Base-by-base conservation (phyloP, 2,329 filamentous ascomycete species). In the Chalaropsis thielavioides region DNA sequence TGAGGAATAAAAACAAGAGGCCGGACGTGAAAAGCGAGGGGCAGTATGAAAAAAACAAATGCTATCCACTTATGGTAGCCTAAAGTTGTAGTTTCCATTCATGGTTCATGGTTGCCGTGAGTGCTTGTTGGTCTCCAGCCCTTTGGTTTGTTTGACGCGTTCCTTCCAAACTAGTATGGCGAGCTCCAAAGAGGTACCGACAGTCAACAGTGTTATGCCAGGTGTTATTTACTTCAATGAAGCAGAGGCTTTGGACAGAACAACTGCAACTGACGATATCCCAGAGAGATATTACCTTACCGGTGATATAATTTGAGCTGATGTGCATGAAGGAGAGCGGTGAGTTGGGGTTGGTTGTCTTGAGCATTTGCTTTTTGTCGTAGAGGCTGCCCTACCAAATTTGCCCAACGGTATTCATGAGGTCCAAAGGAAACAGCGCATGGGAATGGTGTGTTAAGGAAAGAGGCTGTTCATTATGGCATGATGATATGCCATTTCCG, bases 71-170 rank as follows among this genome's bases (percentile, higher is more conserved):
- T 46, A 17, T 46, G 43, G 43, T 8, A 19, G 15, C 43, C n/a
- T 3, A 38, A 19, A 35, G 31, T 38, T 19, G 54, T 35, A 58
- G 31, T 58, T 58, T 27, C 54, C 54, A 58, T 38, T 58, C 54
- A 38, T 58, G 54, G 54, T 13, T 58, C 24, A 35, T 58, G 54
- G 54, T 58, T 58, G 54, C 54, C 31, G 54, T 58, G 54, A 38
- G 31, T 38, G 31, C 54, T 58, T 31, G 24, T 22, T 27, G 24
- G 54, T 58, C 24, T 58, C 54, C 54, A 58, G 54, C 31, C 15
- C 27, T 35, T 15, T 58, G 54, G 24, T 58, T 58, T 58, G 54
- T 58, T 58, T 31, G 54, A 58, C 54, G 54, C 31, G 54, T 35
- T 38, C 54, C 54, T 58, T 58, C 54, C 54, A n/a, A 58, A 8